These are phyloP conservation scores for Zea mays DNA, from an alignment of 176 grass and related monocot species.

Conservation along the genomic window DNA sequence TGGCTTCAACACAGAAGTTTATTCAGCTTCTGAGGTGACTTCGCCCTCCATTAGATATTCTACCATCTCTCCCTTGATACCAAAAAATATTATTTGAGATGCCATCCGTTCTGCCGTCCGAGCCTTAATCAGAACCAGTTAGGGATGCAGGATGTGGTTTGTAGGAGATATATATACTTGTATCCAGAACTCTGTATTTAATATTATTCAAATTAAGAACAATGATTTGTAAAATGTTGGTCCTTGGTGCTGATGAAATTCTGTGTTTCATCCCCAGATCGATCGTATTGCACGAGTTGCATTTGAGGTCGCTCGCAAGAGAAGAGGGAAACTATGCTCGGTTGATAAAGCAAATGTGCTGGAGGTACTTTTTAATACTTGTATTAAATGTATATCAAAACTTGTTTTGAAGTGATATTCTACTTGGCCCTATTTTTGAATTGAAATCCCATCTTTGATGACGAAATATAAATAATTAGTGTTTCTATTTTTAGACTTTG, in stretches of 20 bases:
- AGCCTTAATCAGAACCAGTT: neutral
- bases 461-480: neutral
- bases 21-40: constrained; percentile 77
- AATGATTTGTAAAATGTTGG: constrained; percentile 24
- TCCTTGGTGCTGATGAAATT: constrained; percentile 4
- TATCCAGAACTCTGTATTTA: neutral
- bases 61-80: neutral
- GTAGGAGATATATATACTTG: neutral
- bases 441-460: neutral
- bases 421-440: constrained; percentile 16
- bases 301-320: constrained; percentile 91
- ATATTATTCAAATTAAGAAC: constrained; percentile 11
- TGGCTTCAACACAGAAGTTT: constrained; percentile 93
- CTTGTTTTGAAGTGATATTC: neutral
- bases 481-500: constrained; percentile 8
- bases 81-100: constrained; percentile 9
- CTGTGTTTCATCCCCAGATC: constrained; percentile 43
- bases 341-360: constrained; percentile 97
- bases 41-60: neutral
- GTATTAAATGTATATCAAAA: constrained; percentile 20
- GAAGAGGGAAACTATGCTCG: constrained; percentile 69
- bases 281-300: constrained; percentile 77
- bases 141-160: constrained; percentile 10
- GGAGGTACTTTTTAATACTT: constrained; percentile 53
- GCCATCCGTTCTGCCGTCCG: neutral